Percentiles rank a stretch among this genome's conserved stretches.
Evolutionary conservation across 2,329 filamentous ascomycete species (phyloP).

Genomic region (Aquanectria penicillioides): DNA sequence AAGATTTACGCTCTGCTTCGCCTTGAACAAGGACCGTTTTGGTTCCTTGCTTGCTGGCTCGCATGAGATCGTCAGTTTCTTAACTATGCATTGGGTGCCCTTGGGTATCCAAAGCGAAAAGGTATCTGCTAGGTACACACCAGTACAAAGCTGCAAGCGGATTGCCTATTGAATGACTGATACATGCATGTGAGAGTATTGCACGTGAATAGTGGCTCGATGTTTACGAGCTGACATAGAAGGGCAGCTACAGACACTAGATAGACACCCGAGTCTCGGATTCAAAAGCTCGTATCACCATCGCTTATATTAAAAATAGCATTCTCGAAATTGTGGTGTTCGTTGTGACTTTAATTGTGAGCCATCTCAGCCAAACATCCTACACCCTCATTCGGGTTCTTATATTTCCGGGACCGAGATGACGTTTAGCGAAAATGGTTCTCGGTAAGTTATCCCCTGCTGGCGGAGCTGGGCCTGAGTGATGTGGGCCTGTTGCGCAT

Average conservation of each 20-base stretch:
- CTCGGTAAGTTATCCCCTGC: slow-evolving; percentile 27
- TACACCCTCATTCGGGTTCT: slow-evolving; percentile 32
- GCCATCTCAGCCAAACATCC: no score
- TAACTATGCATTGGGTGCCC: slow-evolving; percentile 39
- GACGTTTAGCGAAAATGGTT: slow-evolving; percentile 32
- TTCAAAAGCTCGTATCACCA: no score
- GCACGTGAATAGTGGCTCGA: no score
- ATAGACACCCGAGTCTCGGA: no score
- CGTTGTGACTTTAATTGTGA: no score
- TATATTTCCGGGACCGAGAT: slow-evolving; percentile 38
- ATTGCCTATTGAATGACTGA: slow-evolving; percentile 41
- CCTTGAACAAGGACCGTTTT: slow-evolving; percentile 63
- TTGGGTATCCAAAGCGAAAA: slow-evolving; percentile 41
- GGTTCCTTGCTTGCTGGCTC: slow-evolving; percentile 46
- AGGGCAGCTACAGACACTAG: no score
- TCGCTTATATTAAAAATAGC: background rate
- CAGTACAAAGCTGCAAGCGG: slow-evolving; percentile 43
- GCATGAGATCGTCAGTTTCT: slow-evolving; percentile 46
- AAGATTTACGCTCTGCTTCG: slow-evolving; percentile 68
- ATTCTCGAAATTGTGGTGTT: no score
- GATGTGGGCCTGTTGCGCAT: slow-evolving; percentile 38
- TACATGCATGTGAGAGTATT: slow-evolving; percentile 40
- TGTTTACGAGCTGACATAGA: no score
- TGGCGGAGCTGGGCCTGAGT: slow-evolving; percentile 24
- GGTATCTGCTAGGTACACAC: slow-evolving; percentile 50